Percentiles rank a stretch among this genome's conserved stretches.
Conservation (phyloP, 2,329 filamentous ascomycete species). For the Ophiocordyceps camponoti-saundersi region DNA sequence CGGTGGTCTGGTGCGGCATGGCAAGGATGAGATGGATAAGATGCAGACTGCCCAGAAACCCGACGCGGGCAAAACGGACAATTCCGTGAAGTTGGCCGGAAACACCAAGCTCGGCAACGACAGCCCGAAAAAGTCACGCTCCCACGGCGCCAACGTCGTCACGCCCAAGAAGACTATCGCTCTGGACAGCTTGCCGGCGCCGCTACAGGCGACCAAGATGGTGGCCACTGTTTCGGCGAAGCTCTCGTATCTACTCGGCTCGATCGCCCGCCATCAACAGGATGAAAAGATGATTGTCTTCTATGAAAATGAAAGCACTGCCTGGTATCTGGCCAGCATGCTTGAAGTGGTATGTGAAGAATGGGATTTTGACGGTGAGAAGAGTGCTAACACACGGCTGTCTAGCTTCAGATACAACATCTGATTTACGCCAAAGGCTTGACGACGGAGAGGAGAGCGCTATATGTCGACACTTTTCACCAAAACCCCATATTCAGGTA, state of each 20-base stretch:
- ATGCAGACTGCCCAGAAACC: constrained; percentile 8
- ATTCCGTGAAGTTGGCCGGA: constrained; percentile 17
- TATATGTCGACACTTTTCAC: constrained; percentile 70
- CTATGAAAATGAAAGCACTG: constrained; percentile 76
- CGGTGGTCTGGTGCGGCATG: constrained; percentile 24
- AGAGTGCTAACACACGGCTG: constrained; percentile 2
- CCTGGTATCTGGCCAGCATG: constrained; percentile 69
- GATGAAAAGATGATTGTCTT: constrained; percentile 83
- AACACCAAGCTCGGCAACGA: constrained; percentile 26
- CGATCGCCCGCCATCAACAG: constrained; percentile 48
- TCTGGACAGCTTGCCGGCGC: constrained; percentile 15
- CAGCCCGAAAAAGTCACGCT: constrained; percentile 14
- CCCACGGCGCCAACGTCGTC: constrained; percentile 10
- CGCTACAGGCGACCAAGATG: constrained; percentile 43
- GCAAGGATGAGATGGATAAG: constrained; percentile 17
- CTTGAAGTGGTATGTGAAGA: constrained; percentile 46
- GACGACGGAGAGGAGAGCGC: constrained; percentile 42
- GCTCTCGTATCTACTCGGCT: constrained; percentile 67
- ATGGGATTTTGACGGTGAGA: not conserved
- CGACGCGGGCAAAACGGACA: constrained; percentile 4
- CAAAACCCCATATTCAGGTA: constrained; percentile 43
- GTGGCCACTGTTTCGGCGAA: constrained; percentile 77
- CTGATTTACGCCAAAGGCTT: constrained; percentile 53
- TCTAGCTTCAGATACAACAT: constrained; percentile 36
- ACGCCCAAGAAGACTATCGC: constrained; percentile 7